Conservation (phyloP, 2,329 filamentous ascomycete species). For the Colletotrichum musicola region DNA sequence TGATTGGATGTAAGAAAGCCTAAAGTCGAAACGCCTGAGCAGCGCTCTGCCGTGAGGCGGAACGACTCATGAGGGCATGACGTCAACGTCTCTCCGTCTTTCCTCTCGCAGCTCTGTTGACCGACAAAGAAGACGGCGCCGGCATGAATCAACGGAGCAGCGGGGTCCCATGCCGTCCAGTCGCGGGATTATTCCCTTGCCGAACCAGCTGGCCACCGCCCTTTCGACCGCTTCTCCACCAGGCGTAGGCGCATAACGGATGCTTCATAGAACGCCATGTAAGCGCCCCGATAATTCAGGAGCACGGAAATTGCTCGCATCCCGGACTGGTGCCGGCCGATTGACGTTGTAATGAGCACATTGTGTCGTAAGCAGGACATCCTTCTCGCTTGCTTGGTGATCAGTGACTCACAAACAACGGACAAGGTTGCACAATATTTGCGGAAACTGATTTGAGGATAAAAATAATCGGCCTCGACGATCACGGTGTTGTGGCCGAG, state of each 20-base stretch:
- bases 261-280: conserved; percentile 2
- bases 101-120: conserved; percentile 1
- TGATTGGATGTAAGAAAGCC: conserved; percentile 13
- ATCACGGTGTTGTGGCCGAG: conserved; percentile 3
- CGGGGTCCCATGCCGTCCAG: background rate
- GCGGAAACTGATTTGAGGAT: conserved; percentile 4
- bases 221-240: conserved; percentile 3
- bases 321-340: conserved; percentile 3
- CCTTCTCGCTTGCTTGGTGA: too few species aligned
- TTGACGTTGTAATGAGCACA: background rate
- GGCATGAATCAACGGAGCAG: conserved; percentile 2
- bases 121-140: background rate
- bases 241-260: conserved; percentile 2
- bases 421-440: background rate
- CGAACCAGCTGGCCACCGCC: background rate
- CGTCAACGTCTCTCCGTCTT: conserved; percentile 14
- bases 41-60: background rate
- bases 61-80: conserved; percentile 7
- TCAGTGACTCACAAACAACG: background rate
- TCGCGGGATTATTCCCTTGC: conserved; percentile 7
- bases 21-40: conserved; percentile 28
- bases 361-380: background rate
- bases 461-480: conserved; percentile 9
- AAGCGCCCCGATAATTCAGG: conserved; percentile 15
- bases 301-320: conserved; percentile 23